Conservation (phyloP, 441 rosid genomes). For the Cnidoscolus chayamansa region DNA sequence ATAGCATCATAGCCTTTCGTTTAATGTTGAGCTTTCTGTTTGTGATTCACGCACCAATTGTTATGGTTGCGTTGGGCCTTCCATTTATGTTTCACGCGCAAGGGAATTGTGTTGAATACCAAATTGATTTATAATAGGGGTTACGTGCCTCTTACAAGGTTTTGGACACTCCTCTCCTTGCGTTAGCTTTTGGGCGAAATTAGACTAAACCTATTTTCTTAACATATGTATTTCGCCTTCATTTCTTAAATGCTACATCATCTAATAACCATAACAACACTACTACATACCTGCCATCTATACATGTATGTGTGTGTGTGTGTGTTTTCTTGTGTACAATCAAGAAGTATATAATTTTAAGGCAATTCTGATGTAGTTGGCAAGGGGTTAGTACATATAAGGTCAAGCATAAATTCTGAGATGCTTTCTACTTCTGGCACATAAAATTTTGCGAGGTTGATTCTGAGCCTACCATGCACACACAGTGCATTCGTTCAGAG, state of each 20-base stretch:
- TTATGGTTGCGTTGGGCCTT: too few relatives aligned
- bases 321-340: not conserved
- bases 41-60: too few relatives aligned
- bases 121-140: too few relatives aligned
- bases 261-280: not conserved
- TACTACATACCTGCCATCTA: not conserved
- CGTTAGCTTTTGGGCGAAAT: too few relatives aligned
- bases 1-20: too few relatives aligned
- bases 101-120: too few relatives aligned
- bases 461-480: not conserved
- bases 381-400: not conserved
- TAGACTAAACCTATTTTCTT: too few relatives aligned
- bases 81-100: too few relatives aligned
- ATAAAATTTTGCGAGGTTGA: not conserved
- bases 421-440: not conserved
- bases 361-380: not conserved
- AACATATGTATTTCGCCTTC: not conserved
- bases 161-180: too few relatives aligned
- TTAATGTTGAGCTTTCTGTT: too few relatives aligned
- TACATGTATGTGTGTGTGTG: not conserved
- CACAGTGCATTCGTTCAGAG: not conserved
- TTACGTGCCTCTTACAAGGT: too few relatives aligned
- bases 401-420: not conserved
- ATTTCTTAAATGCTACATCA: conserved; percentile 1
- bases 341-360: not conserved